Evolutionary conservation across 176 grass and related monocot genomes (phyloP).

Genomic region (Raddia guianensis): DNA sequence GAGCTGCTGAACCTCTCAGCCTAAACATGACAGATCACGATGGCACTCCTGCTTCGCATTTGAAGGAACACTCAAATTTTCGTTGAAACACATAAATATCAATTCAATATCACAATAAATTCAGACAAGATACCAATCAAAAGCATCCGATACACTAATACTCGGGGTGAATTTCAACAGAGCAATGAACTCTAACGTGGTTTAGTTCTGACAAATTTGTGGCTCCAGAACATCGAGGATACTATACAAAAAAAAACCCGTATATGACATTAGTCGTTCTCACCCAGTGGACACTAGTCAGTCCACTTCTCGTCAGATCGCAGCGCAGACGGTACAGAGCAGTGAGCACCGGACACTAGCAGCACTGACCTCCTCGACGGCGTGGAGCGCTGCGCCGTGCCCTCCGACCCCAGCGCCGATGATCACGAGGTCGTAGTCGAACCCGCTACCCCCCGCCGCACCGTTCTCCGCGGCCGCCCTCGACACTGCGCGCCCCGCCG

Average conservation of each 20-base stretch:
- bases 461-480: constrained; percentile 51
- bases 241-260: neutral
- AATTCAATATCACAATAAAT: neutral
- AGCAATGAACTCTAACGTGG: neutral
- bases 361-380: constrained; percentile 70
- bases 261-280: neutral
- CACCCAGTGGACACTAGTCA: neutral
- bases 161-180: neutral
- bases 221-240: neutral
- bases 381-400: constrained; percentile 83
- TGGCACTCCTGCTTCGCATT: neutral
- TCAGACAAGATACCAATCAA: neutral
- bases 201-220: neutral
- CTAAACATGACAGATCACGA: neutral
- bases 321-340: neutral
- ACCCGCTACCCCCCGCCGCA: constrained; percentile 38
- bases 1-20: neutral
- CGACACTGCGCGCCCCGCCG: constrained; percentile 1
- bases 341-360: neutral
- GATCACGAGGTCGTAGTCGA: constrained; percentile 91
- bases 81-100: neutral
- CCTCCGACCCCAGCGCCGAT: constrained; percentile 85
- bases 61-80: neutral
- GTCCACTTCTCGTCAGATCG: neutral
- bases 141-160: neutral